Conservation (phyloP, 441 rosid genomes). For the Aquilaria agallochum region DNA sequence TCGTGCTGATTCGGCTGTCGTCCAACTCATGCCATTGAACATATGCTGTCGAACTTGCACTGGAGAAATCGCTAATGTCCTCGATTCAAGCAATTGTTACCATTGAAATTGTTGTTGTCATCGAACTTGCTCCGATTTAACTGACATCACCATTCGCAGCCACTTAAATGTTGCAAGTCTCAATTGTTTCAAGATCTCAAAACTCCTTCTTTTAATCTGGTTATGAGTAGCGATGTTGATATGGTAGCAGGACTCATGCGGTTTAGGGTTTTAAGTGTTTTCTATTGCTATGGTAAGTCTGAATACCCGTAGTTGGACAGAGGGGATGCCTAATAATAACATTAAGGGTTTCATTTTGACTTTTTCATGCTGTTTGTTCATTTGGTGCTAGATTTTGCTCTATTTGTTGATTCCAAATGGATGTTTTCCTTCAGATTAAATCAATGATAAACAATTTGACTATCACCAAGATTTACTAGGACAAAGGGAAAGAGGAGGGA, state of each 20-base stretch:
- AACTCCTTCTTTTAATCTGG: neutral
- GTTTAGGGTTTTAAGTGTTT: neutral
- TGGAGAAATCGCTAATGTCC: no score
- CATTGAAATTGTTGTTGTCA: no score
- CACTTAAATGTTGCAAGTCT: neutral
- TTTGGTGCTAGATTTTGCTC: conserved; percentile 43
- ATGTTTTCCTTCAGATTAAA: neutral
- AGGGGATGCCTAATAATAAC: conserved; percentile 53
- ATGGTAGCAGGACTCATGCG: conserved; percentile 1
- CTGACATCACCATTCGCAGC: no score
- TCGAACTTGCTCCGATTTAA: no score
- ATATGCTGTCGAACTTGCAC: no score
- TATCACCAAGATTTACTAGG: no score
- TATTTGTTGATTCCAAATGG: neutral
- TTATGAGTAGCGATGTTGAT: neutral
- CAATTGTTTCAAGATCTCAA: neutral
- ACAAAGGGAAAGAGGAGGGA: no score
- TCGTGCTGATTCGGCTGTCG: no score
- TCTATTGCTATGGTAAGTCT: conserved; percentile 9
- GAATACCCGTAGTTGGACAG: conserved; percentile 29
- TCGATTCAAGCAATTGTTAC: no score
- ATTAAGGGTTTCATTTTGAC: conserved; percentile 56
- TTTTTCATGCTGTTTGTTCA: conserved; percentile 47
- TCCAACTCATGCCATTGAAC: no score
- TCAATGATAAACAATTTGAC: no score